Evolutionary conservation across 352 stramenopile genomes (phyloP).

Genomic region (Phytophthora podocarpi): DNA sequence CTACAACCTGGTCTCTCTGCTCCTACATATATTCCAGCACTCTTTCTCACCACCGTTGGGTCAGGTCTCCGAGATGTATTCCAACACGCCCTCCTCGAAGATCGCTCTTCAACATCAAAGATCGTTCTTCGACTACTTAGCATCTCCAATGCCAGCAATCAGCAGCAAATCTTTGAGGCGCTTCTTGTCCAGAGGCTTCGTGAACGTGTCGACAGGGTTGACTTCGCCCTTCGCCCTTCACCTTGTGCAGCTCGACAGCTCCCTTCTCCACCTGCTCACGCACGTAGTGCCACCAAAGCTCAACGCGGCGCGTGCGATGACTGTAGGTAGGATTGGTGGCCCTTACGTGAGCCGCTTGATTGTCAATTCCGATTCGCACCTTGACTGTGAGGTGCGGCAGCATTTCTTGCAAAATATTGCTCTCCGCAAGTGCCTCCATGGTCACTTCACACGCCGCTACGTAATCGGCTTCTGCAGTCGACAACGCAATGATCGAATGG

Average conservation of each 20-base stretch:
- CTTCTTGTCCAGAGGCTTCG: slow-evolving; percentile 6
- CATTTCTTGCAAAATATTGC: no score
- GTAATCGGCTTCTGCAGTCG: slow-evolving; percentile 27
- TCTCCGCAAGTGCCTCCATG: no score
- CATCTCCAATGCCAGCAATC: neutral
- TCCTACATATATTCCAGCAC: no score
- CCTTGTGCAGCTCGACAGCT: neutral
- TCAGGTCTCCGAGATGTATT: no score
- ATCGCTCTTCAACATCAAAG: slow-evolving; percentile 8
- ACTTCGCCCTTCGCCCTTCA: slow-evolving; percentile 6
- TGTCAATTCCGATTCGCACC: slow-evolving; percentile 32
- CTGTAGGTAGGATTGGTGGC: slow-evolving; percentile 20
- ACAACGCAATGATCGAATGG: slow-evolving; percentile 21
- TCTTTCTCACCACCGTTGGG: no score
- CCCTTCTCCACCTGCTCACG: slow-evolving; percentile 11
- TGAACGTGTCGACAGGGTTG: slow-evolving; percentile 9
- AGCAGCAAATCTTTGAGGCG: neutral
- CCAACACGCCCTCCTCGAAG: slow-evolving; percentile 9
- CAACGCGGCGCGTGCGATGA: slow-evolving; percentile 8
- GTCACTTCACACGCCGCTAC: slow-evolving; percentile 17
- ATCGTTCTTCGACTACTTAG: slow-evolving; percentile 11
- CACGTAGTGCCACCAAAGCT: slow-evolving; percentile 21
- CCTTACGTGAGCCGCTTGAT: slow-evolving; percentile 18
- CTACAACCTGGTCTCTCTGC: no score
- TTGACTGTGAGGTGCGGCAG: no score